Base-by-base conservation (phyloP, 768 basidiomycete species). In the Amylocystis lapponica region DNA sequence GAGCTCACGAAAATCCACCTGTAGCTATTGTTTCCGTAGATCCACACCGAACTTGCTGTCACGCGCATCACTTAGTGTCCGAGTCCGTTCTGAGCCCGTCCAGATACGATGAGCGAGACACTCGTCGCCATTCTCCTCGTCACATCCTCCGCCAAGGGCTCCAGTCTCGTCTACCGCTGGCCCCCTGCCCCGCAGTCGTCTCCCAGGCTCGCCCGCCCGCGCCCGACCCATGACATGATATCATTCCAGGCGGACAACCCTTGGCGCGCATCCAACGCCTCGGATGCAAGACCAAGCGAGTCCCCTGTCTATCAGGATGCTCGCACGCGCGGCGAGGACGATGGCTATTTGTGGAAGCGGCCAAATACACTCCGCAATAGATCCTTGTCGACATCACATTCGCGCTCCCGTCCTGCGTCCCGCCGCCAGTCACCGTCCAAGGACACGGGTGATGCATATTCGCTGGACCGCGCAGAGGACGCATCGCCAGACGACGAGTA, bases 71-170 rank as follows among this genome's bases (percentile, higher is more conserved):
- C n/a, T n/a, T n/a, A n/a, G n/a, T n/a, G n/a, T n/a, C n/a, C n/a
- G n/a, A n/a, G n/a, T n/a, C n/a, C n/a, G n/a, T n/a, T n/a, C n/a
- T n/a, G n/a, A n/a, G n/a, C n/a, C n/a, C n/a, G n/a, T n/a, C n/a
- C n/a, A n/a, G n/a, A n/a, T n/a, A 10, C 39, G 27, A 87, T 88
- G 85, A 81, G 83, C 30, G 83, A 87, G 63, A 81, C 81, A 2
- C 74, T 96, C 25, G 68, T 93, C 36, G 83, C 88, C 9, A 71
- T 95, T 48, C 65, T 94, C 4, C 77, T 96, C 27, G 86, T 91
- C 32, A 88, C 88, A 4, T 82, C 83, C 11, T 92, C 90, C 8
- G 81, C 87, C 6, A 86, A 82, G 55, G 88, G 86, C 21, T 78
- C 82, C 9, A 83, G 70, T 51, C 66, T 92, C 5, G 83, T 90